Conservation (phyloP, 768 basidiomycete genomes). For the Tremella yokohamensis region DNA sequence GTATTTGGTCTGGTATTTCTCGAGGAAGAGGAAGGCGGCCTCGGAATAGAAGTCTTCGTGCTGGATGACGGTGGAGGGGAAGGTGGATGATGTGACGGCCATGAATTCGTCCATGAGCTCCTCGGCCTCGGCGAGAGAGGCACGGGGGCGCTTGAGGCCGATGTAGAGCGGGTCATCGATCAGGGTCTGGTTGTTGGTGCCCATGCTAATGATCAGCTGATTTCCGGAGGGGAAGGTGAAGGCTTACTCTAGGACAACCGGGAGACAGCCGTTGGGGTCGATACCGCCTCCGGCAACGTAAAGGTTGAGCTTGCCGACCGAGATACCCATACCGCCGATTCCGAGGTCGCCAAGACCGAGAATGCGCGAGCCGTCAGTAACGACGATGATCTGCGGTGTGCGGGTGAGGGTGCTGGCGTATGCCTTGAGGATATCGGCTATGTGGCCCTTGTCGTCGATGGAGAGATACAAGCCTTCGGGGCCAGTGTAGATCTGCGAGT, state of each 20-base stretch:
- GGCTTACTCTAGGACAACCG: conserved; percentile 46
- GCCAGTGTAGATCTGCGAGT: conserved; percentile 67
- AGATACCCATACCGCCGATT: conserved; percentile 56
- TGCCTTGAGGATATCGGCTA: conserved; percentile 32
- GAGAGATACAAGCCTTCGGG: conserved; percentile 59
- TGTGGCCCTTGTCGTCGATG: conserved; percentile 63
- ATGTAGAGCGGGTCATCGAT: conserved; percentile 86
- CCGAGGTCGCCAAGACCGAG: conserved; percentile 66
- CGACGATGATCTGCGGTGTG: conserved; percentile 73
- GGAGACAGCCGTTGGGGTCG: conserved; percentile 40
- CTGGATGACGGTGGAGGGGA: conserved; percentile 79
- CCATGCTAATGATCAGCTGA: conserved; percentile 59
- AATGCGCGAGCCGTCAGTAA: conserved; percentile 91
- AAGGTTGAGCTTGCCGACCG: conserved; percentile 86
- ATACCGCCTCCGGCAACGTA: conserved; percentile 83
- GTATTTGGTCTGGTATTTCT: conserved; percentile 69
- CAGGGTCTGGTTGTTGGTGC: conserved; percentile 76
- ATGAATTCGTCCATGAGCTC: conserved; percentile 94
- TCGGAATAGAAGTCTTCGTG: conserved; percentile 88
- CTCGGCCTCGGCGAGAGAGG: conserved; percentile 54
- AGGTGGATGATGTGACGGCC: conserved; percentile 67
- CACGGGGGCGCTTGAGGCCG: conserved; percentile 64
- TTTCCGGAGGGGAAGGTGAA: not conserved
- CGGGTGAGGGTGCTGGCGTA: conserved; percentile 27
- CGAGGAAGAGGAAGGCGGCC: conserved; percentile 81